Evolutionary conservation across 768 basidiomycete genomes (phyloP), one percentile per base, ranked within the genome.

Genomic region (Trametes meyenii): DNA sequence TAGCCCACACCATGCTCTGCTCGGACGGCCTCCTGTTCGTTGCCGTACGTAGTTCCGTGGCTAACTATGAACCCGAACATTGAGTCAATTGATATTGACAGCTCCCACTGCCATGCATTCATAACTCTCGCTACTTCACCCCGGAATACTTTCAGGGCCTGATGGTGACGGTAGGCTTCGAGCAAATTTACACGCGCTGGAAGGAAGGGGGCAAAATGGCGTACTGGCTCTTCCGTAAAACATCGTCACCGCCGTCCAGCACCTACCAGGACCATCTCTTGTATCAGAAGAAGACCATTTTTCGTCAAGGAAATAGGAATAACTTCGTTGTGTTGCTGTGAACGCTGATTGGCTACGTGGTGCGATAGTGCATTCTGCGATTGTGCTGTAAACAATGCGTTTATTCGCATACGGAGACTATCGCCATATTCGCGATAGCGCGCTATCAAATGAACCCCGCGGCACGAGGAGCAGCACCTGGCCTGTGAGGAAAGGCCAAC

Each of bases 31-130:
- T 85, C 63, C 75, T 93, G 3, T 94, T 92, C 70, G 78, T 94
- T 48, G 88, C 81, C 12, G 90, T 90, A 63, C 65, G 88, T 79
- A 14, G 17, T 26, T 50, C 14, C 38, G n/a, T 52, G 23, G 26
- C 19, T 24, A 56, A 39, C 44, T 50, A 38, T 3, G 49, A 39
- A 35, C 10, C 38, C 36, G 42, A 35, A 12, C 66, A 48, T 59
- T 40, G 10, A 19, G n/a, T 26, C 29, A 42, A 23, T 19, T 19
- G 12, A 16, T n/a, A 23, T 29, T 19, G 13, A 38, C 61, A 93
- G 91, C 84, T 97, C 12, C 95, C 95, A 2, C 78, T 89, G 17
- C 88, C 95, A 3, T 97, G 95, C 70, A 80, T 96, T 14, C 72
- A 79, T 29, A 97, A 97, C 72, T 96, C 94, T 4, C 85, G 95